Percentiles rank a stretch among this genome's conserved stretches.
These are phyloP conservation scores for Rhodotorula diobovata DNA, from an alignment of 768 basidiomycete genomes.

Conservation along the genomic window DNA sequence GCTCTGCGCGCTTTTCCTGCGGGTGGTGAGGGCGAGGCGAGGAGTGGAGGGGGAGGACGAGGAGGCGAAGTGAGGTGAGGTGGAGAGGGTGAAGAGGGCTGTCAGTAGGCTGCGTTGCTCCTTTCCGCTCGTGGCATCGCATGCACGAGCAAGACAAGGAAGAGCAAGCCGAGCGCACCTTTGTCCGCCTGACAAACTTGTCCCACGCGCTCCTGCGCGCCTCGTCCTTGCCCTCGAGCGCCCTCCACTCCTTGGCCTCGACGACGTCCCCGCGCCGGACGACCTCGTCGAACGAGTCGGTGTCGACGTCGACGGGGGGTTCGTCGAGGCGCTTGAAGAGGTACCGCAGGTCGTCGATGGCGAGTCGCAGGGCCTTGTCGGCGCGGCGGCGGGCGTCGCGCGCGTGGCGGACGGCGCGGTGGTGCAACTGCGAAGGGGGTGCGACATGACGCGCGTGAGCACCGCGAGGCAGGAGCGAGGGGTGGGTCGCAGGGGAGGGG, in stretches of 20 bases:
- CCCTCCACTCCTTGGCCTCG: conserved; percentile 78
- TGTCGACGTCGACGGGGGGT: conserved; percentile 69
- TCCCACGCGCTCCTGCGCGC: conserved; percentile 71
- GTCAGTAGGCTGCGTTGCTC: too few relatives aligned
- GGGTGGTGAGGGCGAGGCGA: conserved; percentile 50
- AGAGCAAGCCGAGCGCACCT: conserved; percentile 53
- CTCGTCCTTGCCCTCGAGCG: conserved; percentile 77
- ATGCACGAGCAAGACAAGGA: background rate
- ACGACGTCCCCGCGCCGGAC: conserved; percentile 62
- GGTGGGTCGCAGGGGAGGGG: background rate
- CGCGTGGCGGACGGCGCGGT: conserved; percentile 65
- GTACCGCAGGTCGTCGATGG: conserved; percentile 93
- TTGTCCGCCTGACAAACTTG: conserved; percentile 86
- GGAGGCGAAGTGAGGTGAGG: too few relatives aligned
- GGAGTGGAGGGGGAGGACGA: too few relatives aligned
- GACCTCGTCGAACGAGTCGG: conserved; percentile 53
- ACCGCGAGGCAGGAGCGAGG: background rate
- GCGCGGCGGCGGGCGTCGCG: conserved; percentile 74
- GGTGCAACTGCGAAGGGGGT: conserved; percentile 59
- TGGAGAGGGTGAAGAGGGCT: too few relatives aligned
- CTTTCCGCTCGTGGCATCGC: background rate
- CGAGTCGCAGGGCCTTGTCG: conserved; percentile 76
- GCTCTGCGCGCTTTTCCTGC: conserved; percentile 39
- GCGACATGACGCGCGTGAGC: too few relatives aligned
- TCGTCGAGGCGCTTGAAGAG: conserved; percentile 81